Evolutionary conservation across 768 basidiomycete species (phyloP).

Genomic region (Gelatoporia subvermispora): DNA sequence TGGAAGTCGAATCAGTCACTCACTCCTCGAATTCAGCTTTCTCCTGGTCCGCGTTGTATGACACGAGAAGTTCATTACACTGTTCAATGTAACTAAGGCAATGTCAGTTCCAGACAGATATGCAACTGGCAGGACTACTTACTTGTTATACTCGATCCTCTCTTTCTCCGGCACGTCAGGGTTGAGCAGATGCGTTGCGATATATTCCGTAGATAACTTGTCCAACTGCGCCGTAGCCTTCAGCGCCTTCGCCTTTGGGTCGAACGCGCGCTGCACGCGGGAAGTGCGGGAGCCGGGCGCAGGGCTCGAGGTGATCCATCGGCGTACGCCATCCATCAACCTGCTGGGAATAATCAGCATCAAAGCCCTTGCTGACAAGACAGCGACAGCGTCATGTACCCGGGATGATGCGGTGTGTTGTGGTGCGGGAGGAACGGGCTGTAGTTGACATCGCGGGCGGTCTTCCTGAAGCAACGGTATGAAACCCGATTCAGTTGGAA

Average conservation of each 20-base stretch:
- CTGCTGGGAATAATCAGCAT: slow-evolving; percentile 32
- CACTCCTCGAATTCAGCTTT: slow-evolving; percentile 52
- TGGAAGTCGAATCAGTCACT: too few species aligned
- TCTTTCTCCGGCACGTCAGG: slow-evolving; percentile 63
- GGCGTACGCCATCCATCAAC: slow-evolving; percentile 72
- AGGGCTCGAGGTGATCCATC: slow-evolving; percentile 65
- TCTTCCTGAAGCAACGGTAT: slow-evolving; percentile 47
- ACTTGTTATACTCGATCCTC: slow-evolving; percentile 71
- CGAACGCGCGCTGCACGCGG: slow-evolving; percentile 33
- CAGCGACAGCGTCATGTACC: slow-evolving; percentile 22
- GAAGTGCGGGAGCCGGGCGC: slow-evolving; percentile 37
- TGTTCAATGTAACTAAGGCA: slow-evolving; percentile 65
- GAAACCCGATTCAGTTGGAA: too few species aligned
- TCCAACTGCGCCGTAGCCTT: slow-evolving; percentile 16
- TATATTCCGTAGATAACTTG: slow-evolving; percentile 46
- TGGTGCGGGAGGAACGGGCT: slow-evolving; percentile 75
- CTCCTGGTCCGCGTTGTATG: slow-evolving; percentile 45
- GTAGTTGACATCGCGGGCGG: slow-evolving; percentile 56
- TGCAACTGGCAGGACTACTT: slow-evolving; percentile 13
- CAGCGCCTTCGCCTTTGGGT: slow-evolving; percentile 16
- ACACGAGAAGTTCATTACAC: slow-evolving; percentile 58
- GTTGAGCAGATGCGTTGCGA: slow-evolving; percentile 55
- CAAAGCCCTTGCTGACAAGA: background rate
- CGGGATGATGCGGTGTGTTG: slow-evolving; percentile 28
- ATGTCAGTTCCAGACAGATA: background rate